Evolutionary conservation across 768 basidiomycete species (phyloP).

Genomic region (Phanerochaete sordida): DNA sequence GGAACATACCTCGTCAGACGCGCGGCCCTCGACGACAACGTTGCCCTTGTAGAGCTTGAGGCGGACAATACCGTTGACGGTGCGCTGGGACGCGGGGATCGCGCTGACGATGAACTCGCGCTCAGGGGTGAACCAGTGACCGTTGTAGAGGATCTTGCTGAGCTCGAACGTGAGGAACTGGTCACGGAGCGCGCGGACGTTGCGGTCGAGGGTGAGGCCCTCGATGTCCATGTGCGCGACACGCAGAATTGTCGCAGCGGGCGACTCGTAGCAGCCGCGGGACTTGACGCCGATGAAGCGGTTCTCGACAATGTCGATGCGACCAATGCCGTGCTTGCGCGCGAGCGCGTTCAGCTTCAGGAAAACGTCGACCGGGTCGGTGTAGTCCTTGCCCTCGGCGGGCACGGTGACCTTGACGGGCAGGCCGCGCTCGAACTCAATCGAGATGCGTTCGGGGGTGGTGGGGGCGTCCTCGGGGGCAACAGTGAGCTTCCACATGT

Average conservation of each 20-base stretch:
- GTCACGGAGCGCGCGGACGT: slow-evolving; percentile 91
- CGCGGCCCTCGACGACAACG: slow-evolving; percentile 88
- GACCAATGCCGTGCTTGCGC: slow-evolving; percentile 92
- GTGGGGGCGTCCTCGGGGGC: slow-evolving; percentile 79
- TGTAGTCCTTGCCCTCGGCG: slow-evolving; percentile 58
- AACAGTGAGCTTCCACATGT: slow-evolving; percentile 99
- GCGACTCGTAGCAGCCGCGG: slow-evolving; percentile 98
- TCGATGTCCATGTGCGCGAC: slow-evolving; percentile 95
- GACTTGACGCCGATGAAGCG: slow-evolving; percentile 99
- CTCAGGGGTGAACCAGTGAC: slow-evolving; percentile 99
- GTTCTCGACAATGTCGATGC: slow-evolving; percentile 99
- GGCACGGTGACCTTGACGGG: slow-evolving; percentile 76
- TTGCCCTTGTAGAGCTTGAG: slow-evolving; percentile 96
- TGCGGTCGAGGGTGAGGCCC: slow-evolving; percentile 96
- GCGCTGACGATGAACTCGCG: slow-evolving; percentile 90
- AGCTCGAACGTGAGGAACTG: slow-evolving; percentile 92
- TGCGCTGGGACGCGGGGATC: slow-evolving; percentile 92
- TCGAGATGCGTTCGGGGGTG: slow-evolving; percentile 71
- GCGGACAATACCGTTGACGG: slow-evolving; percentile 90
- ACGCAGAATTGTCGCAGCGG: slow-evolving; percentile 94
- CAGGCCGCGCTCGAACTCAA: slow-evolving; percentile 86
- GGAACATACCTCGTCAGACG: slow-evolving; percentile 70
- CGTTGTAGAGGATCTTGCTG: slow-evolving; percentile 93
- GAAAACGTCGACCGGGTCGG: slow-evolving; percentile 96
- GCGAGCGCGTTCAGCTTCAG: slow-evolving; percentile 85